phyloP scores from a whole-genome alignment of 306 rosid species.

The Rubus idaeus region DNA sequence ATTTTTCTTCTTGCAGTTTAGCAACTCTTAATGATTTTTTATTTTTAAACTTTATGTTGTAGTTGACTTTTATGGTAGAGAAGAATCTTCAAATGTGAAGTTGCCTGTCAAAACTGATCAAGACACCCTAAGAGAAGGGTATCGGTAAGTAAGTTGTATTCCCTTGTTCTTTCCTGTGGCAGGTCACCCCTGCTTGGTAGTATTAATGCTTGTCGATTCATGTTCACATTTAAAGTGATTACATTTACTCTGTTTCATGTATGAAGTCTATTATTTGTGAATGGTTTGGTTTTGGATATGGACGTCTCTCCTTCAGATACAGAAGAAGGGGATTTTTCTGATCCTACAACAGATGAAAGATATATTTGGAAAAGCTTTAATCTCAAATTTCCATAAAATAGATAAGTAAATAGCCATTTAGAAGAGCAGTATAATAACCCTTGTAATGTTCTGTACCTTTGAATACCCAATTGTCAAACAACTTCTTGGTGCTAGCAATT shows the following conservation, averaged over 20 bases:
- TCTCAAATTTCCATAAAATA: neutral
- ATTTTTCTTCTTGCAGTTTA: conserved; percentile 7
- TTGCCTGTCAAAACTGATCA: conserved; percentile 87
- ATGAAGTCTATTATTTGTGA: neutral
- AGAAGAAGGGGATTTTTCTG: neutral
- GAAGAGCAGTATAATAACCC: neutral
- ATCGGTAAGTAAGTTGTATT: conserved; percentile 48
- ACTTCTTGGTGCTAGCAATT: neutral
- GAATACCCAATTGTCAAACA: neutral
- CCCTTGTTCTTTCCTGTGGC: conserved; percentile 4
- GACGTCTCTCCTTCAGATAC: neutral
- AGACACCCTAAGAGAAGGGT: conserved; percentile 89
- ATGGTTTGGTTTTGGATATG: neutral
- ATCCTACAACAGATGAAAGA: neutral
- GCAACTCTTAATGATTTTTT: neutral
- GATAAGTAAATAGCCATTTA: neutral
- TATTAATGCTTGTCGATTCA: neutral
- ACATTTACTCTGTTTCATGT: neutral
- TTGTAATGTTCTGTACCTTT: neutral
- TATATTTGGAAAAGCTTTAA: neutral
- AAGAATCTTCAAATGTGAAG: conserved; percentile 41
- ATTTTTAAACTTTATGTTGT: conserved; percentile 17
- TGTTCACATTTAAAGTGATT: too few relatives aligned
- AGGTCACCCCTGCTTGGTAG: neutral
- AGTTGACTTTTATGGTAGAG: conserved; percentile 77